A percentile compares a stretch with the other conserved stretches of the same genome.
phyloP scores from a whole-genome alignment of 2,329 filamentous ascomycete genomes.

The Ceratocystis ficicola region DNA sequence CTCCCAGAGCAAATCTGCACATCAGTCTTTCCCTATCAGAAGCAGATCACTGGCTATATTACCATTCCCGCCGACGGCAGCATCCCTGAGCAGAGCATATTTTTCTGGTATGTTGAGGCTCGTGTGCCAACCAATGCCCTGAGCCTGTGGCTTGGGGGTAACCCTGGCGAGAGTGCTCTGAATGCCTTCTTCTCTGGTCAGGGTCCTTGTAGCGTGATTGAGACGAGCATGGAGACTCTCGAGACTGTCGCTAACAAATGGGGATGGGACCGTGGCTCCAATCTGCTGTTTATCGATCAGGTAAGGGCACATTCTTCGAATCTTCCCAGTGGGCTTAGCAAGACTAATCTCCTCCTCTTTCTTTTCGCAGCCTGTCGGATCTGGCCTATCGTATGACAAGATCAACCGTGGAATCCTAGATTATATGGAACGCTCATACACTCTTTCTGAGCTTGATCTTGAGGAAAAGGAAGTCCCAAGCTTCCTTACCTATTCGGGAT shows the following conservation, averaged over 20 bases:
- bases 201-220: slow-evolving; percentile 42
- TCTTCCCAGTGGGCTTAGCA: slow-evolving; percentile 4
- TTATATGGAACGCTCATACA: slow-evolving; percentile 32
- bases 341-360: slow-evolving; percentile 29
- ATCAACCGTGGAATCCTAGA: slow-evolving; percentile 48
- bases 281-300: slow-evolving; percentile 47
- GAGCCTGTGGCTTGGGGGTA: slow-evolving; percentile 54
- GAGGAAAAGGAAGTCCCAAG: slow-evolving; percentile 28
- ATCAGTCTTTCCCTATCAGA: slow-evolving; percentile 51
- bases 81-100: slow-evolving; percentile 31
- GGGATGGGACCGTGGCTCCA: slow-evolving; percentile 50
- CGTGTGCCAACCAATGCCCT: slow-evolving; percentile 27
- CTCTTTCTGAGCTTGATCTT: slow-evolving; percentile 29
- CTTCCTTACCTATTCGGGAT: slow-evolving; percentile 24
- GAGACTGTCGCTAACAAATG: slow-evolving; percentile 47
- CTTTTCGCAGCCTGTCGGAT: slow-evolving; percentile 44
- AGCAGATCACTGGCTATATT: slow-evolving; percentile 61
- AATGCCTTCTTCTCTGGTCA: slow-evolving; percentile 51
- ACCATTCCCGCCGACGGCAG: slow-evolving; percentile 37
- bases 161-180: slow-evolving; percentile 53
- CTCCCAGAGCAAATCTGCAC: slow-evolving; percentile 38
- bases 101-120: slow-evolving; percentile 41
- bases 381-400: slow-evolving; percentile 56
- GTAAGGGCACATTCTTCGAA: slow-evolving; percentile 28
- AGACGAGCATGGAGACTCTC: slow-evolving; percentile 33